Evolutionary conservation across 345 rosid species (phyloP).

Genomic region (Camelina laxa): DNA sequence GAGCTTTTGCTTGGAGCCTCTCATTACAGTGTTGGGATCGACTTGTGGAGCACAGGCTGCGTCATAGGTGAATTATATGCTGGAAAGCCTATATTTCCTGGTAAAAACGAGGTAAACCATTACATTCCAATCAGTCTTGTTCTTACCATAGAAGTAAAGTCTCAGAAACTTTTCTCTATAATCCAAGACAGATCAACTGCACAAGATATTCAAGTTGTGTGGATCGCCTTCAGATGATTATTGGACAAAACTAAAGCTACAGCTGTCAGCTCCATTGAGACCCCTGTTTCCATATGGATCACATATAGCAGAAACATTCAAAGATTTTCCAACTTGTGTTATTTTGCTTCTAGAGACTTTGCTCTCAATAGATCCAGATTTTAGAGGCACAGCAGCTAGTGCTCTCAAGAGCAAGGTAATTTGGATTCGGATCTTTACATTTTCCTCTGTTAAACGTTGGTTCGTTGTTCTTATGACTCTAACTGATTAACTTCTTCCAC

Average conservation of each 20-base stretch:
- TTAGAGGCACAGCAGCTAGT: constrained; percentile 73
- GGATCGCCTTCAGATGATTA: constrained; percentile 81
- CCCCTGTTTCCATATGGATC: constrained; percentile 75
- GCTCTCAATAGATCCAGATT: constrained; percentile 75
- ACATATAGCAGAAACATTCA: constrained; percentile 65
- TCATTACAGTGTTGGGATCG: constrained; percentile 76
- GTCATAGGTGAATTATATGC: constrained; percentile 82
- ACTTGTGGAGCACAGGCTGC: constrained; percentile 95
- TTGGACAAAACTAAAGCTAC: constrained; percentile 64
- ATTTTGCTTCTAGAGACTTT: constrained; percentile 72
- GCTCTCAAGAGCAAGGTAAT: constrained; percentile 80
- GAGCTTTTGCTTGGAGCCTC: constrained; percentile 91
- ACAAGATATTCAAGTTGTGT: constrained; percentile 80
- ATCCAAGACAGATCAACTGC: constrained; percentile 75
- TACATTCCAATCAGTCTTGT: constrained; percentile 28
- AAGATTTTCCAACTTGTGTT: constrained; percentile 62
- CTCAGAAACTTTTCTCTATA: constrained; percentile 19
- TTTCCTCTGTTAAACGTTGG: constrained; percentile 1
- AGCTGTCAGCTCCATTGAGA: constrained; percentile 68
- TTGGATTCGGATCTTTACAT: background rate
- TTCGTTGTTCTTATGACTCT: constrained; percentile 12
- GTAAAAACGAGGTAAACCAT: constrained; percentile 78
- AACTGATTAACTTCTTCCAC: background rate
- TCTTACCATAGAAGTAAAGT: background rate
- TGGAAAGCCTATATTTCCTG: constrained; percentile 87